phyloP scores from a whole-genome alignment of 768 basidiomycete genomes.

The Mycena vulgaris region DNA sequence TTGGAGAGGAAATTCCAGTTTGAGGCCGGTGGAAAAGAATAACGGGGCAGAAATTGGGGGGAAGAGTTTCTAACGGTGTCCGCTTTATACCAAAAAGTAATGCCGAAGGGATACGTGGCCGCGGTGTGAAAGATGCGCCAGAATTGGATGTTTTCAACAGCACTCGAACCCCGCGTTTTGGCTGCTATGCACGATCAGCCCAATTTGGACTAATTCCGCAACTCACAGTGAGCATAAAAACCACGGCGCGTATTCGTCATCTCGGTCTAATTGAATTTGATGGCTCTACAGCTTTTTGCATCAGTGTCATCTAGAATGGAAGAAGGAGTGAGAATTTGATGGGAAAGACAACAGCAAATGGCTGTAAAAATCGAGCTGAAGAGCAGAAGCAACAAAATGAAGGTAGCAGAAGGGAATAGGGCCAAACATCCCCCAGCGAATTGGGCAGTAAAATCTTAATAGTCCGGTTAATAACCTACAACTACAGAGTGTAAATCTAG shows the following conservation, averaged over 20 bases:
- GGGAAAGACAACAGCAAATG: not conserved
- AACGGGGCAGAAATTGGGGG: not conserved
- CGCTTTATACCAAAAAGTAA: not conserved
- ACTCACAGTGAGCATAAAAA: not conserved
- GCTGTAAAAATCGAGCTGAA: not conserved
- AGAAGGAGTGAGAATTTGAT: constrained; percentile 2
- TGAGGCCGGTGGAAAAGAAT: no score
- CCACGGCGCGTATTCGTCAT: not conserved
- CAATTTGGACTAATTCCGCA: constrained; percentile 9
- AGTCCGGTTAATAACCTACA: not conserved
- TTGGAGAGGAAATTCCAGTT: no score
- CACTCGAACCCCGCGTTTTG: not conserved
- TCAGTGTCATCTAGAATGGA: constrained; percentile 1
- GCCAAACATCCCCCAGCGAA: constrained; percentile 3
- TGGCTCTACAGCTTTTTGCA: constrained; percentile 4
- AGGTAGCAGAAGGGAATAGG: constrained; percentile 11
- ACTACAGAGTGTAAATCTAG: no score
- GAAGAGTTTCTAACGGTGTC: constrained; percentile 4
- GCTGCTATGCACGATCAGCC: constrained; percentile 9
- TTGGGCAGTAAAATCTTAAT: constrained; percentile 5
- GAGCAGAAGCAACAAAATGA: constrained; percentile 5
- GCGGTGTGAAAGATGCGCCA: constrained; percentile 1
- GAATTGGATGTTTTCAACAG: not conserved
- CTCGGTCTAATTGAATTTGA: not conserved
- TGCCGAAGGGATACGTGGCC: not conserved